These are phyloP conservation scores for Penicillium sp. DNA, from an alignment of 2,329 filamentous ascomycete species.

Conservation along the genomic window DNA sequence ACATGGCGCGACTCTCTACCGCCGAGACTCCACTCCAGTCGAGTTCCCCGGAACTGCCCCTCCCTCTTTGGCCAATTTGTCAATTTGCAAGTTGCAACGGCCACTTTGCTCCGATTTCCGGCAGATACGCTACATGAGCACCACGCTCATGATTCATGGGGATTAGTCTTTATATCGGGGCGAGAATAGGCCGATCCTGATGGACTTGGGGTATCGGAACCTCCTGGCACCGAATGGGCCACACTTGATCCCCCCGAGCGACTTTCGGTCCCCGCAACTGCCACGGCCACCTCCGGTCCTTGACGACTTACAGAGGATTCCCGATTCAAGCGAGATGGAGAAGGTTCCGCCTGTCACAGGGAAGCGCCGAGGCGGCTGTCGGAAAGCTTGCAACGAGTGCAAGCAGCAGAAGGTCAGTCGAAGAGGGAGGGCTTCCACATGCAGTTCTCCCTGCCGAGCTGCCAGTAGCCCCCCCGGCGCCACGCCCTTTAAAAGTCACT, in stretches of 20 bases:
- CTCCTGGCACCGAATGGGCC: conserved; percentile 41
- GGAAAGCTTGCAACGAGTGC: conserved; percentile 67
- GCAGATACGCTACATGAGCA: conserved; percentile 33
- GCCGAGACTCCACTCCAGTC: background rate
- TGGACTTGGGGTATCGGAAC: conserved; percentile 43
- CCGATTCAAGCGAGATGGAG: conserved; percentile 44
- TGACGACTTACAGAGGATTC: conserved; percentile 37
- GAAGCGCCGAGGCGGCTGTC: conserved; percentile 46
- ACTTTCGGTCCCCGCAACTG: conserved; percentile 42
- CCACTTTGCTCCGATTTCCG: conserved; percentile 45
- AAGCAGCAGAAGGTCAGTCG: conserved; percentile 66
- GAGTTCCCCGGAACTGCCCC: background rate
- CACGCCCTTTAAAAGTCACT: background rate
- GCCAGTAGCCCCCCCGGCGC: conserved; percentile 10
- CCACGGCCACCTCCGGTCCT: conserved; percentile 37
- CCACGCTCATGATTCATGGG: conserved; percentile 29
- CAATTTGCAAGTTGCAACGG: background rate
- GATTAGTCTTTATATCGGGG: conserved; percentile 37
- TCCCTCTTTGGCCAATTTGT: conserved; percentile 1
- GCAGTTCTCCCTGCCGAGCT: conserved; percentile 9
- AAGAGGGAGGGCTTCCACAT: conserved; percentile 21
- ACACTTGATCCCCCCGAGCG: conserved; percentile 37
- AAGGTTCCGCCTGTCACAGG: conserved; percentile 53
- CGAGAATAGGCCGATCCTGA: conserved; percentile 35
- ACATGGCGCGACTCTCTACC: background rate